These are phyloP conservation scores for Circinella minor DNA, from an alignment of 371 early-diverging fungal species.

Conservation along the genomic window DNA sequence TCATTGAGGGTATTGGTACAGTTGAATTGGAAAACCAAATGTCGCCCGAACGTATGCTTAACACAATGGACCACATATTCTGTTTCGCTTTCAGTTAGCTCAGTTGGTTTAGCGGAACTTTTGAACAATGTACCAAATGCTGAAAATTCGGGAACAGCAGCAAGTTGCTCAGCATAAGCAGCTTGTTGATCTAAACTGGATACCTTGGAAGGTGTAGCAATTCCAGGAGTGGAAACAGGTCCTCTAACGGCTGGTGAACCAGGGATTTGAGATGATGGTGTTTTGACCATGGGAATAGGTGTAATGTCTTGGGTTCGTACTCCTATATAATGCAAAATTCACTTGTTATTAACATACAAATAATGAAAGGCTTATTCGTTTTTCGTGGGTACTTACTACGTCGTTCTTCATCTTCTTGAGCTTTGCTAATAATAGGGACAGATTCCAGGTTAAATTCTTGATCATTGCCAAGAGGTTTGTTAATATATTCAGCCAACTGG, in stretches of 20 bases:
- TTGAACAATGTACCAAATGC: constrained; percentile 87
- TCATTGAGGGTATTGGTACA: constrained; percentile 95
- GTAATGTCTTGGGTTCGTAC: constrained; percentile 37
- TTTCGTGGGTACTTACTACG: constrained; percentile 36
- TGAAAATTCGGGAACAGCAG: constrained; percentile 82
- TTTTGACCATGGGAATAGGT: constrained; percentile 36
- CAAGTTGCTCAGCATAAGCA: constrained; percentile 76
- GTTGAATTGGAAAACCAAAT: constrained; percentile 96
- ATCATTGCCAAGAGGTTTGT: constrained; percentile 61
- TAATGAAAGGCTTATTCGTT: neutral
- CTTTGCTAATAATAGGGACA: constrained; percentile 83
- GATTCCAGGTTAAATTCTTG: constrained; percentile 79
- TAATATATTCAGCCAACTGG: constrained; percentile 83
- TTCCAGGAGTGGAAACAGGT: constrained; percentile 22
- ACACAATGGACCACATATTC: constrained; percentile 92
- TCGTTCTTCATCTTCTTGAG: constrained; percentile 76
- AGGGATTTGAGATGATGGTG: constrained; percentile 23
- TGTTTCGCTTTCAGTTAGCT: constrained; percentile 93
- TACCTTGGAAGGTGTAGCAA: constrained; percentile 23
- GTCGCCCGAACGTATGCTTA: constrained; percentile 91
- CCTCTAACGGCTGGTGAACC: constrained; percentile 21
- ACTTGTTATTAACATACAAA: neutral
- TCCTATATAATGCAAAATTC: constrained; percentile 7
- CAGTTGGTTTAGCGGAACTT: constrained; percentile 75
- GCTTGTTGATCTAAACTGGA: constrained; percentile 70